Conservation (phyloP, 2,329 filamentous ascomycete genomes). For the Helicocarpus griseus region DNA sequence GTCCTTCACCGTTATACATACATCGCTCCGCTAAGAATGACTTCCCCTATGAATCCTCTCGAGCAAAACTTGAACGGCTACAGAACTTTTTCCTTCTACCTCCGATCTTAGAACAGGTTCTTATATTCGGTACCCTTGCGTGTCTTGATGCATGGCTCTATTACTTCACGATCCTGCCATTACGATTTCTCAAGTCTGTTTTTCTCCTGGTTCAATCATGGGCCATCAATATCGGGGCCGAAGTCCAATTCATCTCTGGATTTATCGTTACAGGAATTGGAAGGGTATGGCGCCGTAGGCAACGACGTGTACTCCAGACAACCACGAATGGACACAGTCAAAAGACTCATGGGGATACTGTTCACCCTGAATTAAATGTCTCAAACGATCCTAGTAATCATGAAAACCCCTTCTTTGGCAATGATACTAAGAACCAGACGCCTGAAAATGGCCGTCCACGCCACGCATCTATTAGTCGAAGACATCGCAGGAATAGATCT, state of each 20-base stretch:
- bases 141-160: slow-evolving; percentile 96
- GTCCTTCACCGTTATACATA: slow-evolving; percentile 54
- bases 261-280: slow-evolving; percentile 76
- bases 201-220: slow-evolving; percentile 71
- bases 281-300: slow-evolving; percentile 59
- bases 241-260: slow-evolving; percentile 58
- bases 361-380: slow-evolving; percentile 10
- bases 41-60: slow-evolving; percentile 81
- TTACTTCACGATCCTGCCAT: slow-evolving; percentile 86
- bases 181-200: slow-evolving; percentile 75
- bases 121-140: slow-evolving; percentile 80
- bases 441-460: slow-evolving; percentile 19
- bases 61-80: slow-evolving; percentile 82
- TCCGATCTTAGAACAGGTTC: slow-evolving; percentile 68
- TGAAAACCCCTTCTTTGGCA: slow-evolving; percentile 8
- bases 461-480: slow-evolving; percentile 26
- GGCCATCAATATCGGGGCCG: slow-evolving; percentile 60
- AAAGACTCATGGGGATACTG: slow-evolving; percentile 15
- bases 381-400: slow-evolving; percentile 8
- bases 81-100: slow-evolving; percentile 81
- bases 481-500: slow-evolving; percentile 69
- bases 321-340: slow-evolving; percentile 8
- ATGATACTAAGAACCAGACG: slow-evolving; percentile 2
- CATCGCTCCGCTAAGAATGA: slow-evolving; percentile 48
- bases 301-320: slow-evolving; percentile 10